These are phyloP conservation scores for Nitzschia sp. DNA, from an alignment of 108 stramenopile genomes.

Conservation along the genomic window DNA sequence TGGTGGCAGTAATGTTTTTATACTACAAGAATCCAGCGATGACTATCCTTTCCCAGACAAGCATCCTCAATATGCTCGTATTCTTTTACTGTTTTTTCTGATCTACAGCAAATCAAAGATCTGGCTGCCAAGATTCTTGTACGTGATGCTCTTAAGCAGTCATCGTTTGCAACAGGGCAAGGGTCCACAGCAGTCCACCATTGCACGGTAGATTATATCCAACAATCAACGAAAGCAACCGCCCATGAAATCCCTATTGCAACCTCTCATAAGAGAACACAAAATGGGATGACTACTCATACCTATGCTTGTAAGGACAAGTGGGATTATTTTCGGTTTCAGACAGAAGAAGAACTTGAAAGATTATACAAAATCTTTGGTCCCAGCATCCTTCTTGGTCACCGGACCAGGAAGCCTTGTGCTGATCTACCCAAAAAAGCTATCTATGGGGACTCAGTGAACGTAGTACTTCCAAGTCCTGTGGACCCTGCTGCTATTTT, in stretches of 20 bases:
- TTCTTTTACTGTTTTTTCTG: background rate
- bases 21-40: no score
- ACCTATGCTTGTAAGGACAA: background rate
- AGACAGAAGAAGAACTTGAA: background rate
- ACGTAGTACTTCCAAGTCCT: background rate
- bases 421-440: background rate
- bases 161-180: background rate
- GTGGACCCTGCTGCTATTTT: background rate
- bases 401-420: background rate
- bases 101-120: background rate
- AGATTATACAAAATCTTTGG: background rate
- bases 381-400: background rate
- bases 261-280: background rate
- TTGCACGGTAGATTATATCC: background rate
- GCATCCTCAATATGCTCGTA: background rate
- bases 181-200: background rate
- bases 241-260: background rate
- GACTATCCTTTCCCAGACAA: background rate
- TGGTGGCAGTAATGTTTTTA: no score
- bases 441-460: background rate
- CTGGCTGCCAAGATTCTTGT: background rate
- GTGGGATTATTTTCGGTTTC: background rate
- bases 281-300: background rate
- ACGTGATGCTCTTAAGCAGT: background rate
- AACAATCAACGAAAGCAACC: background rate